Conservation (phyloP, 257 asterid genomes). For the Jacaranda copaia region DNA sequence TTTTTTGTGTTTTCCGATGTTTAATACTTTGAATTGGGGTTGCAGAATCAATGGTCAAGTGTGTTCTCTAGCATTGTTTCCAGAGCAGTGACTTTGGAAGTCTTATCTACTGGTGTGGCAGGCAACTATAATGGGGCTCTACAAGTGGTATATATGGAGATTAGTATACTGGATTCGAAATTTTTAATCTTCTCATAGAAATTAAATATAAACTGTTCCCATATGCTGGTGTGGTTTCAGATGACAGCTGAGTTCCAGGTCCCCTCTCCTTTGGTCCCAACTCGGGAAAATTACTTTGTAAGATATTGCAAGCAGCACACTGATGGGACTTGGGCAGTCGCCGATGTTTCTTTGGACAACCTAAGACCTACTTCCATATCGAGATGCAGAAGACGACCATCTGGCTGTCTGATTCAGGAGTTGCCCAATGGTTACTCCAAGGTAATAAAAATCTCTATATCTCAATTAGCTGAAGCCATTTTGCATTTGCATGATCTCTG, state of each 20-base stretch:
- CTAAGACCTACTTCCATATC: conserved; percentile 60
- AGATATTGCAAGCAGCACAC: conserved; percentile 80
- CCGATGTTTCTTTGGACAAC: conserved; percentile 78
- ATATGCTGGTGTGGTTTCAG: conserved; percentile 38
- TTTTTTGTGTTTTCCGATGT: neutral
- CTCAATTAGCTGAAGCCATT: neutral
- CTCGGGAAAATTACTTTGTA: conserved; percentile 74
- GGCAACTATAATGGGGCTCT: conserved; percentile 89
- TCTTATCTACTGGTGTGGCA: conserved; percentile 87
- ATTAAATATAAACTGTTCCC: neutral
- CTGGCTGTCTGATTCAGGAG: conserved; percentile 88
- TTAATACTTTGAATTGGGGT: neutral
- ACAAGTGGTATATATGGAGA: conserved; percentile 61
- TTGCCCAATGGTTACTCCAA: conserved; percentile 83
- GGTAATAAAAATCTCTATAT: conserved; percentile 40
- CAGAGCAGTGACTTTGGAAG: conserved; percentile 81
- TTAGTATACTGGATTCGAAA: neutral
- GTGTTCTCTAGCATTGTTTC: conserved; percentile 88
- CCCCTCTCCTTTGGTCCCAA: conserved; percentile 81
- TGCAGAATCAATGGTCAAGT: conserved; percentile 88
- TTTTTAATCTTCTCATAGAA: neutral
- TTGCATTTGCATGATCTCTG: neutral
- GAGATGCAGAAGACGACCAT: conserved; percentile 68
- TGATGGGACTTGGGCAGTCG: conserved; percentile 84
- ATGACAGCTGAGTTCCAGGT: conserved; percentile 90